Evolutionary conservation across 2,329 filamentous ascomycete genomes (phyloP), one percentile per base, ranked within the genome.

Genomic region (Exophiala spinifera): DNA sequence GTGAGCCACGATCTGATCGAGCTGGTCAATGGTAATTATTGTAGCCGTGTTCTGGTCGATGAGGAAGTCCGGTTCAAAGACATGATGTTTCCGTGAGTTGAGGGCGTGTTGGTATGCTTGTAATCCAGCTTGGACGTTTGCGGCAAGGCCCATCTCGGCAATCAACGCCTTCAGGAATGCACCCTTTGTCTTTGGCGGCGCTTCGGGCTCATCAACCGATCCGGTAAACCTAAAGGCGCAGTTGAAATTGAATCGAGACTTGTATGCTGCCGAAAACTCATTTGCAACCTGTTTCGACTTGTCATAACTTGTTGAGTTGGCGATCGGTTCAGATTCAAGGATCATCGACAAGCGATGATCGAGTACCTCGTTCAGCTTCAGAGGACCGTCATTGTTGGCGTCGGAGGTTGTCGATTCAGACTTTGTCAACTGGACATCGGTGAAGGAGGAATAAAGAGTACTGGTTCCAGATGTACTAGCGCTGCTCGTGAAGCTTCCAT

Each of bases 181-280:
- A 1, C 11, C 40, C 40, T 55, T 57, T 13, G 15, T 46, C 23
- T 40, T 46, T 21, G 54, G 57, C 19, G 53, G 34, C 19, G 47
- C 46, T 6, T 33, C 43, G 8, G 55, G 54, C 10, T 50, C 36
- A 6, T 52, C 47, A 19, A 57, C 33, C 8, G 17, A 10, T 15
- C 57, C 54, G 11, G 42, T 49, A 21, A 51, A 60, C 7, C 51
- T 51, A 28, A 57, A 60, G 28, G 55, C 57, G 37, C 57, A 60
- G 21, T 52, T 48, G 25, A 58, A 58, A n/a, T 17, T 17, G 19
- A 52, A 52, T 15, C 49, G 54, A 37, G 44, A 23, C 19, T 46
- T 45, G 15, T 19, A 47, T 19, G 23, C 34, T n/a, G 44, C 14
- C 7, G 25, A 14, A 25, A 47, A n/a, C n/a, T 13, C 44, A 8